These are phyloP conservation scores for Talaromyces rugulosus DNA, from an alignment of 2,329 filamentous ascomycete genomes.

Conservation along the genomic window DNA sequence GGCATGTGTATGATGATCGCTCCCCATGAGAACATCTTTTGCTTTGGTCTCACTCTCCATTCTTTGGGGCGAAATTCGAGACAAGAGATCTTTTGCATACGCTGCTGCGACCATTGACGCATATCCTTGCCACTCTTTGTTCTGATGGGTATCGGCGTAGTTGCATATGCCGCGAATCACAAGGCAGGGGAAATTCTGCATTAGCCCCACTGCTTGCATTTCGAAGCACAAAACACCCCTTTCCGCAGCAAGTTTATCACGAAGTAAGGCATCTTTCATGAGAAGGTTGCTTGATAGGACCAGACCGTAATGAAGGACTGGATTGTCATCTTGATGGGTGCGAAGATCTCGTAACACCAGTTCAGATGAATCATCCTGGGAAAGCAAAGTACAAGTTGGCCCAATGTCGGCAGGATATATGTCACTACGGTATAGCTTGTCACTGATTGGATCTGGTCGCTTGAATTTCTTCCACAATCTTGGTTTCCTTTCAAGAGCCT, in stretches of 20 bases:
- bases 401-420: neutral
- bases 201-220: conserved; percentile 20
- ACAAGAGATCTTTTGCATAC: conserved; percentile 18
- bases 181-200: conserved; percentile 28
- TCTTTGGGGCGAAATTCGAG: neutral
- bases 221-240: conserved; percentile 22
- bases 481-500: conserved; percentile 12
- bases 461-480: conserved; percentile 6
- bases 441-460: neutral
- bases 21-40: too few relatives aligned
- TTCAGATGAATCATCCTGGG: neutral
- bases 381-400: neutral
- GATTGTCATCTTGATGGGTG: neutral
- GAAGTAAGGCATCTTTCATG: conserved; percentile 6
- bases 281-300: conserved; percentile 14
- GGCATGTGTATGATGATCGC: too few relatives aligned
- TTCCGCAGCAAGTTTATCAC: conserved; percentile 8
- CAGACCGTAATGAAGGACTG: conserved; percentile 11
- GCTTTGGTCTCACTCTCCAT: too few relatives aligned
- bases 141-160: conserved; percentile 37
- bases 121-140: conserved; percentile 14
- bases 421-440: neutral
- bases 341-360: neutral
- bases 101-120: conserved; percentile 28
- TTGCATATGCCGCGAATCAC: conserved; percentile 39